Conservation (phyloP, 441 rosid genomes). For the Corymbia citriodora region DNA sequence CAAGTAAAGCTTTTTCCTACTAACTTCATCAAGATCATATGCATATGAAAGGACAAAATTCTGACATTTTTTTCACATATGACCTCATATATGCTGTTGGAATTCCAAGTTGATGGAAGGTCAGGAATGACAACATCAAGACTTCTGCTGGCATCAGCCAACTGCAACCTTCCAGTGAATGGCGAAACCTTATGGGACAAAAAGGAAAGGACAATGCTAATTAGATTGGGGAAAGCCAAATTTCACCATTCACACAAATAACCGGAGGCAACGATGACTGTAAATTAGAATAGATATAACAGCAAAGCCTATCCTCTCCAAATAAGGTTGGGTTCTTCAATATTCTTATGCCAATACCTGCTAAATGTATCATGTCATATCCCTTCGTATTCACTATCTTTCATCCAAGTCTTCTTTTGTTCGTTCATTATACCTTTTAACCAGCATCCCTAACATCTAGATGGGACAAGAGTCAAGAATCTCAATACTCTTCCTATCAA, state of each 20-base stretch:
- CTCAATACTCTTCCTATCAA: neutral
- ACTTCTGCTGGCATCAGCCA: slow-evolving; percentile 69
- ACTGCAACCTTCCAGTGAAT: slow-evolving; percentile 69
- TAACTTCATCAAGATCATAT: slow-evolving; percentile 5
- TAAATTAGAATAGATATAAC: neutral
- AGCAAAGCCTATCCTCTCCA: neutral
- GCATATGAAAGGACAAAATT: slow-evolving; percentile 9
- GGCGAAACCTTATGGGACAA: slow-evolving; percentile 42
- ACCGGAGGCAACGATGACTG: neutral
- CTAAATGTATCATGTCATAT: neutral
- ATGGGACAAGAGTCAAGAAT: neutral
- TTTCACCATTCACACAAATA: neutral
- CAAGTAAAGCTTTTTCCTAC: neutral
- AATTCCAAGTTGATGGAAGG: slow-evolving; percentile 50
- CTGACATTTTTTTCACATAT: slow-evolving; percentile 1
- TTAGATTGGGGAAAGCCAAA: slow-evolving; percentile 11
- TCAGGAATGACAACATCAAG: slow-evolving; percentile 67
- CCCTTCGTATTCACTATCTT: neutral
- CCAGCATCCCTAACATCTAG: neutral
- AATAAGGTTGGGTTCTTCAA: neutral
- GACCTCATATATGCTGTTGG: slow-evolving; percentile 60
- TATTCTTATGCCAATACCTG: neutral
- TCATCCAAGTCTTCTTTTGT: neutral
- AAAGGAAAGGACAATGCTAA: slow-evolving; percentile 12
- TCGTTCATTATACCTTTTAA: neutral